phyloP scores from a whole-genome alignment of 805 yeast genomes.

The Pichia sporocuriosa region DNA sequence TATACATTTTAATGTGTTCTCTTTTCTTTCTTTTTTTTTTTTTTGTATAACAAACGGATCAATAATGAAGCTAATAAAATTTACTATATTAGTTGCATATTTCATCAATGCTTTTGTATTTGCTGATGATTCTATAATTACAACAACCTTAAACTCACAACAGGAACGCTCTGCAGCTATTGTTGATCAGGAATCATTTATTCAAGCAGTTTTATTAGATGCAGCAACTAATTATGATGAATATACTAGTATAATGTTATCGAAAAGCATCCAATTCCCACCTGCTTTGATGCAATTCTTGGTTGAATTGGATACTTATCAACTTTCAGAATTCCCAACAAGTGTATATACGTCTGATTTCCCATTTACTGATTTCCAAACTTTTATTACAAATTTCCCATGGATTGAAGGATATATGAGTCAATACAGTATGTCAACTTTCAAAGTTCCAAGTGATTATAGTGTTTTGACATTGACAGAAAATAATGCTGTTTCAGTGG shows the following conservation, averaged over 20 bases:
- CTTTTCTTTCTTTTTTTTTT: too few species aligned
- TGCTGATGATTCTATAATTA: slow-evolving; percentile 5
- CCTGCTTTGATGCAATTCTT: slow-evolving; percentile 26
- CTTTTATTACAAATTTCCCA: slow-evolving; percentile 28
- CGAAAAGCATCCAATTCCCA: slow-evolving; percentile 25
- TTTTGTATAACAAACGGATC: neutral
- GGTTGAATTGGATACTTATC: slow-evolving; percentile 14
- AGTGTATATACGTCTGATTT: slow-evolving; percentile 23
- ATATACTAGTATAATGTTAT: slow-evolving; percentile 33
- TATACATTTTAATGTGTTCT: too few species aligned
- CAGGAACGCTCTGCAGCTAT: slow-evolving; percentile 29
- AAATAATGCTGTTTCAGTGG: neutral
- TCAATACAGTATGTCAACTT: slow-evolving; percentile 21
- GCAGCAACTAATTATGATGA: slow-evolving; percentile 19
- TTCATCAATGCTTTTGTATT: too few species aligned
- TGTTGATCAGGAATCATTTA: slow-evolving; percentile 25
- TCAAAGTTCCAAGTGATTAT: slow-evolving; percentile 27
- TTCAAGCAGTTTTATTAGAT: slow-evolving; percentile 29
- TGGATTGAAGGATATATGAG: slow-evolving; percentile 27
- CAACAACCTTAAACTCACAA: slow-evolving; percentile 20
- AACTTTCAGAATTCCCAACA: slow-evolving; percentile 16
- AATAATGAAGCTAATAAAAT: too few species aligned
- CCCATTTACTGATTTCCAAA: slow-evolving; percentile 30
- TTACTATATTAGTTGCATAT: too few species aligned
- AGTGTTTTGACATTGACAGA: slow-evolving; percentile 15